Percentiles rank a stretch among this genome's conserved stretches.
These are phyloP conservation scores for Cryptosporidium muris DNA, from an alignment of 169 alveolate species.

Conservation along the genomic window DNA sequence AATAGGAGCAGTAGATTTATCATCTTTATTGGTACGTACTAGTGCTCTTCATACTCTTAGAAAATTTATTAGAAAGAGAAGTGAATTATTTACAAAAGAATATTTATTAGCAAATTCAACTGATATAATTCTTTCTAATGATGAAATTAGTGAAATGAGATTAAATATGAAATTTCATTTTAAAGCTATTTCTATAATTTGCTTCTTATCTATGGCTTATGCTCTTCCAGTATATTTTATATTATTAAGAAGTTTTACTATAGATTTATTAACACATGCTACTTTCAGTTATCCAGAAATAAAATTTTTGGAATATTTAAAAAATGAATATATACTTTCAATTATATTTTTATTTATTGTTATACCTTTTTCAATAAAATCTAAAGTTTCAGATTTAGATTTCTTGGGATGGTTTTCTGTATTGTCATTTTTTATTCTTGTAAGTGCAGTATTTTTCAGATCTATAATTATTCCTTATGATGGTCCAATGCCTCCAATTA, in stretches of 20 bases:
- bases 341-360: constrained; percentile 29
- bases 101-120: constrained; percentile 5
- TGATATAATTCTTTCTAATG: constrained; percentile 17
- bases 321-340: constrained; percentile 42
- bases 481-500: constrained; percentile 70
- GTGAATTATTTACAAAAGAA: neutral
- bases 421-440: constrained; percentile 47
- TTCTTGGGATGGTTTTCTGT: constrained; percentile 67
- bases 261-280: constrained; percentile 53
- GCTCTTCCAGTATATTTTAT: constrained; percentile 70
- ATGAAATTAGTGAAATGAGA: constrained; percentile 53
- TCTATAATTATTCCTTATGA: constrained; percentile 29
- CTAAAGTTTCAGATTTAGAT: constrained; percentile 44
- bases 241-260: constrained; percentile 39
- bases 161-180: constrained; percentile 54
- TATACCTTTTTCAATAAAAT: constrained; percentile 45
- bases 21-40: constrained; percentile 50
- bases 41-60: constrained; percentile 31
- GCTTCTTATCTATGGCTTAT: constrained; percentile 67
- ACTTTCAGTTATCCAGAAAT: constrained; percentile 34
- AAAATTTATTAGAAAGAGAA: constrained; percentile 14
- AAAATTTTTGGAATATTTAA: constrained; percentile 16
- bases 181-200: constrained; percentile 59
- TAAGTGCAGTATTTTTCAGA: constrained; percentile 35
- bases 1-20: constrained; percentile 69